Percentiles rank a stretch among this genome's conserved stretches.
phyloP scores from a whole-genome alignment of 2,329 filamentous ascomycete genomes.

The Cryphonectria parasitica region DNA sequence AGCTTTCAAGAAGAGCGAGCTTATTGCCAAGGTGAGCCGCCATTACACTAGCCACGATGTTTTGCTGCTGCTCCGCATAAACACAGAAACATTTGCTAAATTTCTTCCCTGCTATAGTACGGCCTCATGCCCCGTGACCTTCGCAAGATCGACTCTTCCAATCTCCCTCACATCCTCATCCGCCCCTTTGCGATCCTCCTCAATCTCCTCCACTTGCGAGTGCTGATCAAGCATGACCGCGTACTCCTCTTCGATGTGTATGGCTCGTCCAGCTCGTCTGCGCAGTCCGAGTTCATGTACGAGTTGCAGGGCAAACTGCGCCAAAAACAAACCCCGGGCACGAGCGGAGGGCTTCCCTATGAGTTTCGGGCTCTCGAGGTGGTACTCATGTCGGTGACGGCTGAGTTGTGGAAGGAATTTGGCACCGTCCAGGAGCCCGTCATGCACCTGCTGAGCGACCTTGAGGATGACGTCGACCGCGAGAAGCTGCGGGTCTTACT shows the following conservation, averaged over 20 bases:
- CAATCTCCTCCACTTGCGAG: slow-evolving; percentile 93
- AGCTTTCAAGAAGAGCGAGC: slow-evolving; percentile 96
- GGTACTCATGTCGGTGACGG: slow-evolving; percentile 90
- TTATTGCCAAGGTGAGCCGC: slow-evolving; percentile 80
- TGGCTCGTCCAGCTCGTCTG: slow-evolving; percentile 90
- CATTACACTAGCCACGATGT: slow-evolving; percentile 20
- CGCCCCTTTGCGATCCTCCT: slow-evolving; percentile 92
- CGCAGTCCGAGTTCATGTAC: slow-evolving; percentile 97
- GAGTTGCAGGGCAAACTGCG: slow-evolving; percentile 91
- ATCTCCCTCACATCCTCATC: slow-evolving; percentile 92
- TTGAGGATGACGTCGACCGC: slow-evolving; percentile 95
- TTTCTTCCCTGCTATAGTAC: slow-evolving; percentile 59
- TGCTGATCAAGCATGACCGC: slow-evolving; percentile 91
- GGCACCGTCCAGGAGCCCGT: slow-evolving; percentile 92
- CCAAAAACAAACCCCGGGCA: slow-evolving; percentile 69
- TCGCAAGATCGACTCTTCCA: slow-evolving; percentile 95
- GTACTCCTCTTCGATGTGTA: slow-evolving; percentile 95
- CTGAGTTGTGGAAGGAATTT: slow-evolving; percentile 90
- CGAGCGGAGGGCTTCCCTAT: slow-evolving; percentile 73
- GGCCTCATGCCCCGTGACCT: slow-evolving; percentile 91
- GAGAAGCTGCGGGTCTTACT: slow-evolving; percentile 90
- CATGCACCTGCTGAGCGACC: slow-evolving; percentile 81
- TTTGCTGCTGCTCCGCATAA: not conserved
- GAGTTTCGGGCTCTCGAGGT: slow-evolving; percentile 96
- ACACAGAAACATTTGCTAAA: not conserved